Evolutionary conservation across 352 stramenopile genomes (phyloP), one percentile per base, ranked within the genome.

Genomic region (Phytophthora sansomeana): DNA sequence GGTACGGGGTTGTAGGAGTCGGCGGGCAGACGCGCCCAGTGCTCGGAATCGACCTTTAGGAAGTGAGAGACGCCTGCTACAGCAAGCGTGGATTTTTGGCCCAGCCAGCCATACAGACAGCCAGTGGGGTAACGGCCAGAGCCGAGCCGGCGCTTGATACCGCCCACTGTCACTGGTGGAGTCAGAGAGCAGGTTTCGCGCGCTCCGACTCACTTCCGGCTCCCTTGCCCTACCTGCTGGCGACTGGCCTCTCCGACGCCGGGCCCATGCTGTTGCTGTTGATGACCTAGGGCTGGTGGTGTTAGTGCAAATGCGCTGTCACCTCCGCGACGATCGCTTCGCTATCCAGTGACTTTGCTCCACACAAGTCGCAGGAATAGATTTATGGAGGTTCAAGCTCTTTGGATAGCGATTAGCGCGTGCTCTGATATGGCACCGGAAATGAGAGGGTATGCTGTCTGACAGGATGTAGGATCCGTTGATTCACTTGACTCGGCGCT

Each of bases 81-180:
- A n/a, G 32, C 14, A 19, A 48, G 21, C 42, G n/a, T n/a, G 65
- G 65, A 75, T 75, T 78, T 70, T 71, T 33, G 48, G 55, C 69
- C 43, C 59, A 74, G 62, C 49, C 67, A 74, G 66, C 58, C 66
- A 67, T 59, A 71, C 54, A 71, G 42, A 74, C 46, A 74, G 67
- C 48, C 67, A 74, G 67, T 67, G 47, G 17, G 13, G 39, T 69
- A 74, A 74, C 65, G 60, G 38, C 53, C 19, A 74, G 42, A 69
- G 53, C 59, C 59, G 47, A 66, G 38, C 26, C 59, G 60, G 24
- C 26, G 51, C 46, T 61, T 69, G 66, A 74, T 74, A 65, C 59
- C 32, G 46, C 29, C 21, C 58, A 38, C 42, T 60, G 38, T 69
- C 58, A 56, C 50, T 69, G 51, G 58, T 67, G 48, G 67, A 71